Conservation (phyloP, 2,329 filamentous ascomycete species). For the Cladophialophora psammophila region DNA sequence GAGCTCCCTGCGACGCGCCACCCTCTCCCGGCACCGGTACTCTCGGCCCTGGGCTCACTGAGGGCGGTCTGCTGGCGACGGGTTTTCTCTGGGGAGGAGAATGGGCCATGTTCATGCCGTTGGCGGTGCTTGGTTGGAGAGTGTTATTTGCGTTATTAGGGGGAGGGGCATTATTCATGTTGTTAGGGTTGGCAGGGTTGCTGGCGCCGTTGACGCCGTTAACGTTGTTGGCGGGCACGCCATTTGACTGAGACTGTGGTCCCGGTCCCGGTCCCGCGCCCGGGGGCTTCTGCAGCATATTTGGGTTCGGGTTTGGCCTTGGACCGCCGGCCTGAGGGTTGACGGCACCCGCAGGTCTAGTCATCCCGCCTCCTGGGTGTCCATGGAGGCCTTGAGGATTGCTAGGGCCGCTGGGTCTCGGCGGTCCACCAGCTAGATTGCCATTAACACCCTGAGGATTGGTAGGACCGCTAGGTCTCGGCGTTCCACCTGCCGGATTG, state of each 20-base stretch:
- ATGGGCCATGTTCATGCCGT: background rate
- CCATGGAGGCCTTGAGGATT: background rate
- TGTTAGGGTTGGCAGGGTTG: background rate
- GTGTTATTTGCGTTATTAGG: background rate
- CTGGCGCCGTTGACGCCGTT: background rate
- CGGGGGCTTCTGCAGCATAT: background rate
- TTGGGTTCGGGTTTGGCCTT: background rate
- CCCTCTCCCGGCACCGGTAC: background rate
- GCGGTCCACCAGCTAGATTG: background rate
- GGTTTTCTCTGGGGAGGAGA: slow-evolving; percentile 4
- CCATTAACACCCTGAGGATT: background rate
- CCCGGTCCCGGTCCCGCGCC: background rate
- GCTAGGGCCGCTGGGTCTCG: background rate
- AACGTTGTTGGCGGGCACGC: background rate
- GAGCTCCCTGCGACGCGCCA: background rate
- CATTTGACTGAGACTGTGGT: background rate
- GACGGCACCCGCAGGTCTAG: slow-evolving; percentile 22
- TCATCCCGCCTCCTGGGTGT: slow-evolving; percentile 22
- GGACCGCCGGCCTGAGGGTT: slow-evolving; percentile 23
- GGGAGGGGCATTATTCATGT: background rate
- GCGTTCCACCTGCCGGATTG: background rate
- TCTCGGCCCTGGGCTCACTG: background rate
- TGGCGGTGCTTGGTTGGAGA: background rate
- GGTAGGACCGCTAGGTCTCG: background rate
- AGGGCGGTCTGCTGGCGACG: background rate